These are phyloP conservation scores for Avena atlantica DNA, from an alignment of 176 grass and related monocot genomes.

Conservation along the genomic window DNA sequence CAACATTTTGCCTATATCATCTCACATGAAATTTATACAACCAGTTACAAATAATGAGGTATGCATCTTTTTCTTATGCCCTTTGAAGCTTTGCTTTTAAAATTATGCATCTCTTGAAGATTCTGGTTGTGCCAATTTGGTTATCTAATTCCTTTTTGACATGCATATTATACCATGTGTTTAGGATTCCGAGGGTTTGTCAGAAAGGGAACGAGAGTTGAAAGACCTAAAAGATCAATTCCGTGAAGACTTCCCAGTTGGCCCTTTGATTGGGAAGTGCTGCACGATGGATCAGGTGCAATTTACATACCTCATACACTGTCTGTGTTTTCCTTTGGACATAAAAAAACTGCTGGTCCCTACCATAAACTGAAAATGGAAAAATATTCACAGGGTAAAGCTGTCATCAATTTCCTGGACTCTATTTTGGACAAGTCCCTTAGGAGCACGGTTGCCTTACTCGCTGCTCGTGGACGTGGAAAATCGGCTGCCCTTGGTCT, in stretches of 20 bases:
- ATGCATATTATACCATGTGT: slow-evolving; percentile 16
- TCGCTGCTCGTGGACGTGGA: slow-evolving; percentile 92
- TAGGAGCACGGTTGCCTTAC: slow-evolving; percentile 79
- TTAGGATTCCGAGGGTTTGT: slow-evolving; percentile 86
- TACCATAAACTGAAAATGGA: slow-evolving; percentile 19
- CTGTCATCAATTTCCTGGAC: slow-evolving; percentile 86
- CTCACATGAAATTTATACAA: slow-evolving; percentile 78
- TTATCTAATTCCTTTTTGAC: slow-evolving; percentile 13
- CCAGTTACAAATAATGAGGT: slow-evolving; percentile 71
- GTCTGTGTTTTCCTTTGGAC: slow-evolving; percentile 1
- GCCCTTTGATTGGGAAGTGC: slow-evolving; percentile 93
- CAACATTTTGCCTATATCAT: slow-evolving; percentile 93
- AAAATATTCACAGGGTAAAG: slow-evolving; percentile 63
- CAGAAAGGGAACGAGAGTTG: slow-evolving; percentile 79
- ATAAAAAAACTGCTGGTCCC: not conserved
- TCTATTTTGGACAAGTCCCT: slow-evolving; percentile 95
- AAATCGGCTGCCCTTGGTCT: slow-evolving; percentile 98
- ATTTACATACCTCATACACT: slow-evolving; percentile 4
- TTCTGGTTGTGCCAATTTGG: slow-evolving; percentile 7
- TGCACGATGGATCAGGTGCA: slow-evolving; percentile 93
- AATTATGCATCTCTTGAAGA: slow-evolving; percentile 13
- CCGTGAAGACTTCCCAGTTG: slow-evolving; percentile 83
- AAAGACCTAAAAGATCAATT: slow-evolving; percentile 88
- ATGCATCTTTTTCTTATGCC: not conserved
- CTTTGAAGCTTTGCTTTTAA: slow-evolving; percentile 6